Percentiles rank a stretch among this genome's conserved stretches.
phyloP scores from a whole-genome alignment of 176 grass and related monocot species.

The Dactylis glomerata region DNA sequence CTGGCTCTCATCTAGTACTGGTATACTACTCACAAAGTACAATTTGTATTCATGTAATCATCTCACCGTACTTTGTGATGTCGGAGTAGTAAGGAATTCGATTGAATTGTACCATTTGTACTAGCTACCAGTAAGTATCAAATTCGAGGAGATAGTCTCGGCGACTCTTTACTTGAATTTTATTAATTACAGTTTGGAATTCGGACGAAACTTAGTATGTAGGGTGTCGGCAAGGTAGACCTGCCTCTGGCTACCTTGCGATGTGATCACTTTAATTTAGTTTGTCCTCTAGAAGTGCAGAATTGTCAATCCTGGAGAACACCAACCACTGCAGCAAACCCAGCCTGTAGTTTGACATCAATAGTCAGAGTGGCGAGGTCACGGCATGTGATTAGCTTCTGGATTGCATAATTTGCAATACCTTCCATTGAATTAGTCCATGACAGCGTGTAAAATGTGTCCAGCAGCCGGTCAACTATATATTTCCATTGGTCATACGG shows the following conservation, averaged over 20 bases:
- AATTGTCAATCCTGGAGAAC: slow-evolving; percentile 28
- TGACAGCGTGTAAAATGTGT: neutral
- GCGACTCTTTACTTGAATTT: neutral
- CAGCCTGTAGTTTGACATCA: neutral
- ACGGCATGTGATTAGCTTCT: slow-evolving; percentile 7
- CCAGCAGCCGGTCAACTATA: neutral
- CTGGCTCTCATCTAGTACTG: neutral
- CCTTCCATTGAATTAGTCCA: slow-evolving; percentile 16
- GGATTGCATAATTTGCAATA: neutral
- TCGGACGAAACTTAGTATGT: neutral
- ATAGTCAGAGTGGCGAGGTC: neutral
- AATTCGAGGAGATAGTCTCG: neutral
- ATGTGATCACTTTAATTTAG: neutral
- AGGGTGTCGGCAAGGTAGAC: slow-evolving; percentile 5
- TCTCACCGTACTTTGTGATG: too few relatives aligned
- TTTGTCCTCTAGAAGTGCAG: neutral
- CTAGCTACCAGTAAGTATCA: neutral
- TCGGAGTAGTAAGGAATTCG: too few relatives aligned
- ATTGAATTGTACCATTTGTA: neutral
- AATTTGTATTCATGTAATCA: too few relatives aligned
- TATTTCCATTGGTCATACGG: neutral
- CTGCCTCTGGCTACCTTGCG: slow-evolving; percentile 1
- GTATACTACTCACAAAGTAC: too few relatives aligned
- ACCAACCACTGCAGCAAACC: slow-evolving; percentile 26
- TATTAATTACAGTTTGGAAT: neutral